phyloP scores from a whole-genome alignment of 176 grass and related monocot species.

The Chrysopogon serrulatus region DNA sequence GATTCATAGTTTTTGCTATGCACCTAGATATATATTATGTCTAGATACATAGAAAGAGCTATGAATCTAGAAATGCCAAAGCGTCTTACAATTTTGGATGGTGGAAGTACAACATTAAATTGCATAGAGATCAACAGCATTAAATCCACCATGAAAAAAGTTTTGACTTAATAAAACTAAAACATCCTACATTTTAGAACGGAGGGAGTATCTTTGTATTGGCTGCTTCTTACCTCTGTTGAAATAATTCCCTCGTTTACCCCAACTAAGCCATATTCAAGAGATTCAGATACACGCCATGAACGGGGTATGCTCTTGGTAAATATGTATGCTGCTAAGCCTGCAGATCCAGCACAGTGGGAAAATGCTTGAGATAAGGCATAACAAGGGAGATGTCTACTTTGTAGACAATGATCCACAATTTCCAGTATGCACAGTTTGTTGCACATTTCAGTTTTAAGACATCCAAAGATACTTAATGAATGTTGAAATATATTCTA shows the following conservation, averaged over 20 bases:
- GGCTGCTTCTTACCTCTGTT: conserved; percentile 49
- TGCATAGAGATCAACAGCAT: too few species aligned
- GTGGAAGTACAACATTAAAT: too few species aligned
- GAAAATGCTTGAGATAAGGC: not conserved
- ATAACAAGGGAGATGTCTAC: not conserved
- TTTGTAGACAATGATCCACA: not conserved
- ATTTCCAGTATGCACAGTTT: not conserved
- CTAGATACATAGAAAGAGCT: too few species aligned
- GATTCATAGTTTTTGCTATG: too few species aligned
- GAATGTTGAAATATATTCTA: too few species aligned
- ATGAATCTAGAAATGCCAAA: too few species aligned
- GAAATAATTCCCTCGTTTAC: conserved; percentile 96
- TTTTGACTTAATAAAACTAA: not conserved
- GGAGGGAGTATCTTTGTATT: not conserved
- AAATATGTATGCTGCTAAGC: conserved; percentile 93
- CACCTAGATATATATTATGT: too few species aligned
- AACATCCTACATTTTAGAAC: not conserved
- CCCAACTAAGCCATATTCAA: conserved; percentile 89
- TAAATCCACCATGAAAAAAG: not conserved
- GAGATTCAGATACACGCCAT: conserved; percentile 95
- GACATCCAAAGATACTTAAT: not conserved
- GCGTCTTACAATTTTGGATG: too few species aligned
- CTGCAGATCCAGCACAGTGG: conserved; percentile 39
- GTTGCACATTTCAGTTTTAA: not conserved
- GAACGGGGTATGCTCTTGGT: conserved; percentile 81